Evolutionary conservation across 2,329 filamentous ascomycete genomes (phyloP).

Genomic region (Microdochium bolleyi): DNA sequence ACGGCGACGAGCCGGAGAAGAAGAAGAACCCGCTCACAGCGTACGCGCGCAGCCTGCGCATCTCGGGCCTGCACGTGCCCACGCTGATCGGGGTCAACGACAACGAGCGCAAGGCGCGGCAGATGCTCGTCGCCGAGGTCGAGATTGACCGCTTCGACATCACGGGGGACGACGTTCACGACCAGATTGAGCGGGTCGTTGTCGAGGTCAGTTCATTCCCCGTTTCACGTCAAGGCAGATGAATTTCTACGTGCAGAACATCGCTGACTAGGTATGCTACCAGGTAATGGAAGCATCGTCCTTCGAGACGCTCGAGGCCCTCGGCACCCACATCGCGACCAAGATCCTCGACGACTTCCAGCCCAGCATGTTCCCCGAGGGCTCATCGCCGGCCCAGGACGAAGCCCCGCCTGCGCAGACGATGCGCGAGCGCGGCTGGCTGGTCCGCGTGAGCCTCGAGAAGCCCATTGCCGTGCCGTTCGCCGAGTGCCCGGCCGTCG

Average conservation of each 20-base stretch:
- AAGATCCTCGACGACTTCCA: constrained; percentile 36
- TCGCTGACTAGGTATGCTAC: too few species aligned
- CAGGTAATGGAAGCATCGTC: constrained; percentile 47
- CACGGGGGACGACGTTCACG: constrained; percentile 38
- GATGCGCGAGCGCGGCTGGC: constrained; percentile 33
- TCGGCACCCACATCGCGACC: constrained; percentile 40
- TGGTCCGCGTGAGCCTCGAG: constrained; percentile 54
- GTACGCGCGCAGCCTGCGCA: constrained; percentile 29
- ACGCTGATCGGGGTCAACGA: constrained; percentile 65
- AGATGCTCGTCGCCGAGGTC: constrained; percentile 57
- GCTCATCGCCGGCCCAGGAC: too few species aligned
- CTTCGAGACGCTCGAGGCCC: constrained; percentile 56
- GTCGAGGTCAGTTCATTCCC: constrained; percentile 43
- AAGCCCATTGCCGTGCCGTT: constrained; percentile 69
- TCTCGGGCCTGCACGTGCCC: constrained; percentile 54
- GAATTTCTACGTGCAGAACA: too few species aligned
- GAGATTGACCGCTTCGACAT: constrained; percentile 47
- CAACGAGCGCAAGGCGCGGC: constrained; percentile 60
- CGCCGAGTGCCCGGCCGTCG: constrained; percentile 63
- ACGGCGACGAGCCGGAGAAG: constrained; percentile 6
- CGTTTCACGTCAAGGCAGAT: background rate
- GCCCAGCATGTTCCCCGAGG: too few species aligned
- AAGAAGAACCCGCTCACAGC: constrained; percentile 15
- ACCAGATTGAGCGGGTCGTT: constrained; percentile 48
- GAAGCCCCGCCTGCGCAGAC: too few species aligned